Percentiles rank a stretch among this genome's conserved stretches.
Evolutionary conservation across 2,329 filamentous ascomycete species (phyloP).

Genomic region (Sarocladium kiliense): DNA sequence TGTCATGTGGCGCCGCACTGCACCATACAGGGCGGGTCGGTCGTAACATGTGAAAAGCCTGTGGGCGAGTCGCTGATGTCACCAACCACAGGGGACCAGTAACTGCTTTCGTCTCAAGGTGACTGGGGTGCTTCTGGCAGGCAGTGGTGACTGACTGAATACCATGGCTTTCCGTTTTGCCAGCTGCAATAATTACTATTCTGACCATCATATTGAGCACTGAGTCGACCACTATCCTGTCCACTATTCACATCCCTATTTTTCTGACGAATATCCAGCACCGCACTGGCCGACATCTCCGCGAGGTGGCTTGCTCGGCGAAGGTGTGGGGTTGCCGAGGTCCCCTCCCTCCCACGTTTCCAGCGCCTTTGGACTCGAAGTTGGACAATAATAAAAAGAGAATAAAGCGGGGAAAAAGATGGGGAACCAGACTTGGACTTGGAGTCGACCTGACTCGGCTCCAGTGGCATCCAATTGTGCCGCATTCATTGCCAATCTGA

Average conservation of each 20-base stretch:
- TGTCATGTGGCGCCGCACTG: not conserved
- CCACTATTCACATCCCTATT: too few species aligned
- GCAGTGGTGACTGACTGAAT: too few species aligned
- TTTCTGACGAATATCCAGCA: not conserved
- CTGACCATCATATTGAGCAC: too few species aligned
- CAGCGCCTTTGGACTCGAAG: not conserved
- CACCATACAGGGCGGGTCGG: not conserved
- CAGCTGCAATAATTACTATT: too few species aligned
- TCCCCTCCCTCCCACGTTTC: constrained; percentile 5
- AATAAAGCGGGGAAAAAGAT: not conserved
- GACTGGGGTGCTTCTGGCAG: too few species aligned
- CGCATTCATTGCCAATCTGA: not conserved
- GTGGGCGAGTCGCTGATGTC: not conserved
- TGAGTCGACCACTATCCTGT: too few species aligned
- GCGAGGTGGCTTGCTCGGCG: not conserved
- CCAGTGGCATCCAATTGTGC: not conserved
- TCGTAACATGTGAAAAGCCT: not conserved
- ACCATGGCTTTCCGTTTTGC: too few species aligned
- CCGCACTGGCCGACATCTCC: not conserved
- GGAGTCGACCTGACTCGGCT: not conserved
- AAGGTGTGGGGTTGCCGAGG: constrained; percentile 5
- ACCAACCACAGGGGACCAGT: too few species aligned
- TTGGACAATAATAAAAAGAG: not conserved
- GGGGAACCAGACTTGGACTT: not conserved
- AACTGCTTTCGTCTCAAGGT: not conserved